Percentiles rank a stretch among this genome's conserved stretches.
Evolutionary conservation across 768 basidiomycete species (phyloP).

Genomic region (Suillus decipiens): DNA sequence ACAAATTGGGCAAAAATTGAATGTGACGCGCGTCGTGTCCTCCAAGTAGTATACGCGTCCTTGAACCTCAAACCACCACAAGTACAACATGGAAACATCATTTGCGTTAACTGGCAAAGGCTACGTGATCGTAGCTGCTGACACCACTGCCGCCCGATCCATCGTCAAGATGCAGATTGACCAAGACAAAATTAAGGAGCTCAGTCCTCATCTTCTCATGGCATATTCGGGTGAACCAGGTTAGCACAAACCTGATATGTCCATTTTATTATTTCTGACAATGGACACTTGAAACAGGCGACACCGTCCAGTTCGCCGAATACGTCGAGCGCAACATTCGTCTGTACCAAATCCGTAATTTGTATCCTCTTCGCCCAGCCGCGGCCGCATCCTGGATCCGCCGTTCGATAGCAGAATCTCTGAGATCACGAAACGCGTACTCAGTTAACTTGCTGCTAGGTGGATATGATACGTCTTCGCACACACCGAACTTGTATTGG

Average conservation of each 20-base stretch:
- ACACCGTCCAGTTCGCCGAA: slow-evolving; percentile 96
- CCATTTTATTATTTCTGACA: slow-evolving; percentile 6
- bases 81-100: slow-evolving; percentile 76
- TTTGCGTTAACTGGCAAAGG: slow-evolving; percentile 92
- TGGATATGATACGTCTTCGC: slow-evolving; percentile 81
- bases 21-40: slow-evolving; percentile 31
- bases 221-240: slow-evolving; percentile 94
- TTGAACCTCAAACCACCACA: slow-evolving; percentile 13
- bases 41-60: slow-evolving; percentile 21
- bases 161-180: slow-evolving; percentile 98
- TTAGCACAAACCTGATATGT: slow-evolving; percentile 33
- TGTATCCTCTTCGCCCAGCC: slow-evolving; percentile 84
- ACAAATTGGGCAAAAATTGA: slow-evolving; percentile 20
- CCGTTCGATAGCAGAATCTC: slow-evolving; percentile 81
- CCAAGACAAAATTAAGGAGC: slow-evolving; percentile 93
- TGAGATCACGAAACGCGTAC: slow-evolving; percentile 88
- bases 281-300: slow-evolving; percentile 56
- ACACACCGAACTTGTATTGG: slow-evolving; percentile 86
- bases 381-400: slow-evolving; percentile 97
- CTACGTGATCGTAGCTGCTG: slow-evolving; percentile 90
- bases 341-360: slow-evolving; percentile 93
- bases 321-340: slow-evolving; percentile 95
- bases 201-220: slow-evolving; percentile 93
- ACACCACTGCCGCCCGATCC: slow-evolving; percentile 85
- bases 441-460: slow-evolving; percentile 91